phyloP scores from a whole-genome alignment of 208 protist species.

The Trypanosoma avium region DNA sequence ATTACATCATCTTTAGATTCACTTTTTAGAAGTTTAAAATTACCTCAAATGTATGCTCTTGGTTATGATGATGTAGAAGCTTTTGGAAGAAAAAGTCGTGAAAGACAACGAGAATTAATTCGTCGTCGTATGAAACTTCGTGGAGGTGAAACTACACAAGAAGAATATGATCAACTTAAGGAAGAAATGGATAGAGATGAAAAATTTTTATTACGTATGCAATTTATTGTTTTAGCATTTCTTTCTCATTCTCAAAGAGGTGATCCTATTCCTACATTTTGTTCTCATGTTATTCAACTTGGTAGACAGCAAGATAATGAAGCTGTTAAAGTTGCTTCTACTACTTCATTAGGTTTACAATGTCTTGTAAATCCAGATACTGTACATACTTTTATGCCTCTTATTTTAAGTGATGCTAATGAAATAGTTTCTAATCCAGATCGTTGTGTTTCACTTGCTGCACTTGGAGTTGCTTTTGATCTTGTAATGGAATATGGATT shows the following conservation, averaged over 20 bases:
- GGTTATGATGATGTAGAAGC: constrained; percentile 90
- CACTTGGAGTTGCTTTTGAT: constrained; percentile 78
- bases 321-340: constrained; percentile 71
- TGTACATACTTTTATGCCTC: constrained; percentile 90
- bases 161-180: constrained; percentile 63
- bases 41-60: constrained; percentile 72
- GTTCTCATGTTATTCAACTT: constrained; percentile 86
- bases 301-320: constrained; percentile 78
- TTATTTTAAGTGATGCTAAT: constrained; percentile 69
- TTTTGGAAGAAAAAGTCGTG: constrained; percentile 78
- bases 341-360: constrained; percentile 74
- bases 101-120: constrained; percentile 81
- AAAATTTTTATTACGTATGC: constrained; percentile 90
- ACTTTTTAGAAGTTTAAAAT: constrained; percentile 76
- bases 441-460: constrained; percentile 54
- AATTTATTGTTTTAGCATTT: constrained; percentile 84
- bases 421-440: constrained; percentile 23
- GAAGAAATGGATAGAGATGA: constrained; percentile 86
- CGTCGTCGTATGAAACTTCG: constrained; percentile 54
- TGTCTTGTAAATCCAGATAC: constrained; percentile 85
- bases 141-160: constrained; percentile 42
- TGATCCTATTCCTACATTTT: constrained; percentile 74
- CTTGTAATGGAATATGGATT: constrained; percentile 88
- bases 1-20: constrained; percentile 78
- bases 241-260: constrained; percentile 80